Base-by-base conservation (phyloP, 192 early-diverging fungal genomes). In the Linnemannia exigua region DNA sequence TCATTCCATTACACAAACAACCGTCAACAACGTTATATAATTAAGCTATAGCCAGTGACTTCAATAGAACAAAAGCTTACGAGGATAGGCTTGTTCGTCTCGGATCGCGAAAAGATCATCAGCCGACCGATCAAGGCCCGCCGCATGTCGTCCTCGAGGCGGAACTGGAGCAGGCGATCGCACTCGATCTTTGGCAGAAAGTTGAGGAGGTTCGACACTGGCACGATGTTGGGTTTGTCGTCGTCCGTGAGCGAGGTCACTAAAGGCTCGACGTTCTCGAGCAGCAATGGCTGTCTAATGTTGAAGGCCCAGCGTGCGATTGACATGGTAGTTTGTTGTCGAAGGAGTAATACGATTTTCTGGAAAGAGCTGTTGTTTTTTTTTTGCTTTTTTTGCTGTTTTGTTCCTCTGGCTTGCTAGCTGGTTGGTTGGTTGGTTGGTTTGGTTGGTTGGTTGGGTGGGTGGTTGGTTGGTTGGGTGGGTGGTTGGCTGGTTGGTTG, bases 251-350 rank as follows among this genome's bases (percentile, higher is more conserved):
- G 72, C 17, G 84, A 80, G 4, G 84, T 86, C 3, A 86, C 84
- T 50, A 86, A 28, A 2, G 84, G 70, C 48, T 76, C 61, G 36
- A 86, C 75, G 47, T 86, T 54, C 70, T 86, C 84, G 38, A 86
- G 74, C 33, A 86, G 47, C 3, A 86, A 51, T 25, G 78, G 69
- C 63, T 86, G 84, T 19, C 84, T 78, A 51, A 86, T 86, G 37
- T 86, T 79, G 38, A 86, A 86, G 33, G 84, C 84, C 84, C 84
- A 86, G 38, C 78, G 84, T 58, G 61, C 70, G 48, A 80, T 86
- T 38, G 84, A 36, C 84, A 86, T 86, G 41, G 50, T 58, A 25
- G 19, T 20, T 54, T n/a, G 17, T 44, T 44, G 41, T 44, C 41
- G 41, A n/a, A n/a, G n/a, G n/a, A n/a, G n/a, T n/a, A n/a, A n/a